Conservation (phyloP, 495 filamentous ascomycete species). For the Aspergillus nidulans region DNA sequence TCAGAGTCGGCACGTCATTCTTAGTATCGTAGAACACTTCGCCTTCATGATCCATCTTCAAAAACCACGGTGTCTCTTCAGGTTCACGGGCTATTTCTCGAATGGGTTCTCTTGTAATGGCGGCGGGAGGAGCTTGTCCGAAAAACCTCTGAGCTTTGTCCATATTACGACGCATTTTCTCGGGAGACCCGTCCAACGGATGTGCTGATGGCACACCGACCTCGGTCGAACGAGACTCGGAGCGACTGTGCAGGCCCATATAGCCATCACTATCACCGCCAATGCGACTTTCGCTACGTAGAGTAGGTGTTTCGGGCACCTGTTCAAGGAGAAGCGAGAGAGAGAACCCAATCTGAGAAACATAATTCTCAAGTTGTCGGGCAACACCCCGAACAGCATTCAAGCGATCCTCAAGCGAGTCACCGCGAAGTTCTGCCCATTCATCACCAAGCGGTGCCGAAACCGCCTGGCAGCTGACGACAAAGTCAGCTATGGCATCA, state of each 20-base stretch:
- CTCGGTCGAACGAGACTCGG: slow-evolving; percentile 33
- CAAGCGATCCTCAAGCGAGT: slow-evolving; percentile 84
- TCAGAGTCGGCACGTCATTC: slow-evolving; percentile 62
- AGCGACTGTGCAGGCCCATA: slow-evolving; percentile 28
- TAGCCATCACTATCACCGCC: slow-evolving; percentile 27
- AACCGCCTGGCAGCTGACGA: slow-evolving; percentile 80
- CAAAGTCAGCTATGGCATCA: slow-evolving; percentile 84
- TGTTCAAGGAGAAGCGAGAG: slow-evolving; percentile 82
- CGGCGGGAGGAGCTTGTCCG: slow-evolving; percentile 68
- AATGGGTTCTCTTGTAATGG: slow-evolving; percentile 43
- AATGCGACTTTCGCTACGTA: slow-evolving; percentile 35
- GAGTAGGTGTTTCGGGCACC: slow-evolving; percentile 46
- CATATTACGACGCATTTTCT: slow-evolving; percentile 62
- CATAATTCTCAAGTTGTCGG: slow-evolving; percentile 76
- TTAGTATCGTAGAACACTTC: slow-evolving; percentile 90
- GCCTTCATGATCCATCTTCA: slow-evolving; percentile 83
- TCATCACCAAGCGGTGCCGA: slow-evolving; percentile 89
- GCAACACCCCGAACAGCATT: slow-evolving; percentile 70
- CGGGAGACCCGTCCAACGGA: slow-evolving; percentile 50
- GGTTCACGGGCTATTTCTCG: slow-evolving; percentile 46
- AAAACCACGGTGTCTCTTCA: slow-evolving; percentile 77
- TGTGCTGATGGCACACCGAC: slow-evolving; percentile 66
- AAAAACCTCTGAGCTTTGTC: slow-evolving; percentile 87
- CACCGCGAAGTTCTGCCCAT: slow-evolving; percentile 87
- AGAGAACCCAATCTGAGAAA: slow-evolving; percentile 82